Conservation (phyloP, 192 early-diverging fungal genomes). For the Podila epigama region DNA sequence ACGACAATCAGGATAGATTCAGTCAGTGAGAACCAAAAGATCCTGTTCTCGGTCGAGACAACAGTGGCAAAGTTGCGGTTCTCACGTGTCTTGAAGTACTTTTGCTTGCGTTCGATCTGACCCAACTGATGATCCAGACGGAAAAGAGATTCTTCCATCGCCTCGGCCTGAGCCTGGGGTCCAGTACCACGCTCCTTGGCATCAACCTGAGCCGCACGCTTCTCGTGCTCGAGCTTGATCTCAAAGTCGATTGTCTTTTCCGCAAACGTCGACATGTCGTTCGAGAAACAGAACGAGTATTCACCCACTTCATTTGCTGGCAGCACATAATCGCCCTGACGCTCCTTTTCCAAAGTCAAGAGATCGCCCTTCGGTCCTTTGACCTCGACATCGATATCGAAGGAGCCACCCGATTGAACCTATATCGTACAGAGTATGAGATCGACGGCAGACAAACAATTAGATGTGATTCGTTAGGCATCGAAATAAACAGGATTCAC, state of each 20-base stretch:
- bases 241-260: conserved; percentile 98
- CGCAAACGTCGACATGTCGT: conserved; percentile 91
- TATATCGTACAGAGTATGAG: conserved; percentile 17
- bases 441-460: too few relatives aligned
- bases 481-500: too few relatives aligned
- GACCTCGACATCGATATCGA: conserved; percentile 96
- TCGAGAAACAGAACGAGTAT: conserved; percentile 97
- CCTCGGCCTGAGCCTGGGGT: conserved; percentile 47
- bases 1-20: conserved; percentile 80
- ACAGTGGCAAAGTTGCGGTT: conserved; percentile 93
- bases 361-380: conserved; percentile 74
- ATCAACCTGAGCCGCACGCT: conserved; percentile 37
- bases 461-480: too few relatives aligned
- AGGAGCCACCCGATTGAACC: conserved; percentile 96
- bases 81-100: conserved; percentile 87
- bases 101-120: conserved; percentile 80
- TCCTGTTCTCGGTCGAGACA: conserved; percentile 79
- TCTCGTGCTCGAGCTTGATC: conserved; percentile 92
- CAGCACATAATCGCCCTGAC: conserved; percentile 95
- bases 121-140: conserved; percentile 68
- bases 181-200: conserved; percentile 31
- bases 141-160: conserved; percentile 65
- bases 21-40: conserved; percentile 92
- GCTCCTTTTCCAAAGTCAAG: conserved; percentile 82
- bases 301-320: conserved; percentile 87